Evolutionary conservation across 2,329 filamentous ascomycete genomes (phyloP).

Genomic region (Hypocreales sp.): DNA sequence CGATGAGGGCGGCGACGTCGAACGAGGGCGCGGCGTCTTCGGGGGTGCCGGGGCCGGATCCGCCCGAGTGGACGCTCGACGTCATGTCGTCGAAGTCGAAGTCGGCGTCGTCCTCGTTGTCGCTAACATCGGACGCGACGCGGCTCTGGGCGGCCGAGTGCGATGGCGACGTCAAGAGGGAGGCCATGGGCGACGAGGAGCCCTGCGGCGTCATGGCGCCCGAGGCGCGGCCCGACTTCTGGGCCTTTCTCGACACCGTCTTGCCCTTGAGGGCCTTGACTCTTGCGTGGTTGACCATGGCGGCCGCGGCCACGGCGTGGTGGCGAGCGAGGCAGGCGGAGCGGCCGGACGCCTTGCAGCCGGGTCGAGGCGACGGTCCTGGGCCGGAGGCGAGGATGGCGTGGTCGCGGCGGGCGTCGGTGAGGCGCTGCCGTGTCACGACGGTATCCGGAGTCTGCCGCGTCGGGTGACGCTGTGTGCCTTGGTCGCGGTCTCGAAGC

Average conservation of each 20-base stretch:
- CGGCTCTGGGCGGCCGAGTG: constrained; percentile 45
- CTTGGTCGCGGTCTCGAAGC: not conserved
- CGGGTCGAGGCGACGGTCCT: too few species aligned
- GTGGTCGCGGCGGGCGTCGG: too few species aligned
- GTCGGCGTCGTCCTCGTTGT: constrained; percentile 31
- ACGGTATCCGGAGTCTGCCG: constrained; percentile 1
- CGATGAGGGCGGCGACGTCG: constrained; percentile 46
- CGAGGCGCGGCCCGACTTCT: constrained; percentile 41
- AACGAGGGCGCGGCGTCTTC: constrained; percentile 53
- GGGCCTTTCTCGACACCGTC: constrained; percentile 54
- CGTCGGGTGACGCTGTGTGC: constrained; percentile 1
- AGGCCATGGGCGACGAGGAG: constrained; percentile 47
- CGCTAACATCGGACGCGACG: constrained; percentile 44
- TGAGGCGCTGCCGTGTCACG: too few species aligned
- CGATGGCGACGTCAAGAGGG: constrained; percentile 38
- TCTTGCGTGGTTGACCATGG: constrained; percentile 44
- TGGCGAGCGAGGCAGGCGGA: not conserved
- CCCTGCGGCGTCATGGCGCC: constrained; percentile 38
- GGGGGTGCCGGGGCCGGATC: constrained; percentile 34
- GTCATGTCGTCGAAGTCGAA: constrained; percentile 26
- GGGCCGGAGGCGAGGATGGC: too few species aligned
- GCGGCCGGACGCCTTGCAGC: too few species aligned
- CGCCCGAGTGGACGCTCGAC: constrained; percentile 23
- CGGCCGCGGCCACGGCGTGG: too few species aligned
- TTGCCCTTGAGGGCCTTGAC: constrained; percentile 58